phyloP scores from a whole-genome alignment of 139 green algal genomes.

The Nannochloris sp. region DNA sequence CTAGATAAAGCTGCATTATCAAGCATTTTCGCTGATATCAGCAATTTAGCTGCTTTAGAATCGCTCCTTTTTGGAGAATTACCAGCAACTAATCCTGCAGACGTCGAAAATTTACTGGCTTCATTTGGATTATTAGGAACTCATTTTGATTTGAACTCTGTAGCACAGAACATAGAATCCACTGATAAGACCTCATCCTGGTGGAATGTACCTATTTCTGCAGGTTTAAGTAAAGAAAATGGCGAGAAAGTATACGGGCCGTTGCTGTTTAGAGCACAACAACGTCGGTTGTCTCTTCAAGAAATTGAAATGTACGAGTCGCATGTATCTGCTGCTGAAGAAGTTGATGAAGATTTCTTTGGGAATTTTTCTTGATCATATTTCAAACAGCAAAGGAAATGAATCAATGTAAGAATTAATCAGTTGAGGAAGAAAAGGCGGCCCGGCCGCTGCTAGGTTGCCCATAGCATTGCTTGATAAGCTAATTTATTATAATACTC shows the following conservation, averaged over 20 bases:
- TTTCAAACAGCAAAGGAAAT: too few relatives aligned
- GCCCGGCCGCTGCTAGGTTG: too few relatives aligned
- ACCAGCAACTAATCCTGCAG: constrained; percentile 7
- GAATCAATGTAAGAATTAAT: too few relatives aligned
- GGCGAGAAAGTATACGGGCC: background rate
- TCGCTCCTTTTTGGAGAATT: constrained; percentile 47
- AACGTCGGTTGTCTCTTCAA: constrained; percentile 42
- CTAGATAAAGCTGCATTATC: background rate
- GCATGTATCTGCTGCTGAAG: constrained; percentile 34
- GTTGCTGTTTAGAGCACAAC: constrained; percentile 52
- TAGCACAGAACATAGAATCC: background rate
- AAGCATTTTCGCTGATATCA: constrained; percentile 28
- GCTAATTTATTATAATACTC: too few relatives aligned
- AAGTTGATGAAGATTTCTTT: constrained; percentile 54
- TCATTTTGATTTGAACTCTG: background rate
- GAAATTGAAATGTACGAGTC: constrained; percentile 52
- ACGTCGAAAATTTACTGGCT: constrained; percentile 38
- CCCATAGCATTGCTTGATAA: too few relatives aligned
- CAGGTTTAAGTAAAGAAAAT: too few relatives aligned
- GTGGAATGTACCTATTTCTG: background rate
- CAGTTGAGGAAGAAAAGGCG: too few relatives aligned
- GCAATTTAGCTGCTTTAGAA: constrained; percentile 41
- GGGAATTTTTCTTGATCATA: constrained; percentile 27
- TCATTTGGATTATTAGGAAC: constrained; percentile 27
- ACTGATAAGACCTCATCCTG: too few relatives aligned